Evolutionary conservation across 768 basidiomycete genomes (phyloP), one percentile per base, ranked within the genome.

Genomic region (Gloeopeniophorella convolvens): DNA sequence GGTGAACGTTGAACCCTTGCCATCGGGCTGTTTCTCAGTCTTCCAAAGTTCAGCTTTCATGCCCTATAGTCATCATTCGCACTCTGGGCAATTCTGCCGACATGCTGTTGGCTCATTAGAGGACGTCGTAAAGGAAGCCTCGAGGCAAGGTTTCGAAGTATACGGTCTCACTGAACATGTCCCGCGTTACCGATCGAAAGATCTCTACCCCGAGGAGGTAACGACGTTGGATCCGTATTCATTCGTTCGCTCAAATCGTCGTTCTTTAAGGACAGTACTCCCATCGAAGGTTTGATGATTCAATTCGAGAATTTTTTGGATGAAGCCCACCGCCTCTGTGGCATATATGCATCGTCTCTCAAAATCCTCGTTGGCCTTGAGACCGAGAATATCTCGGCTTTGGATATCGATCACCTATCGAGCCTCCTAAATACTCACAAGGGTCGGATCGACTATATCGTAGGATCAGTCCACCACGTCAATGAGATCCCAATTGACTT

Each of bases 151-250:
- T 0, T 98, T 98, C 63, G 70, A 77, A 51, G 72, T 86, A 0
- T 98, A 83, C 62, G 92, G 94, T 1, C 70, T 98, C 51, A 89
- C 85, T 4, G 96, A 98, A 68, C 96, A 98, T 66, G 85, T 85
- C 45, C 95, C 96, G 23, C 80, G 95, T 23, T 95, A 93, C 68
- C 76, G 90, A 50, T 50, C 59, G 2, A 65, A 75, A 28, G 93
- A 99, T 64, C 70, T 98, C 24, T 98, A 96, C 65, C 94, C 95
- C 16, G 96, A 98, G 72, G 96, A 99, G 81, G 93, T 94, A 63
- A 60, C 70, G 27, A 35, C 45, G 42, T 35, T 39, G 39, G 27
- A 35, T n/a, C 34, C 51, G 57, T 26, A 33, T 45, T 34, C 30
- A n/a, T n/a, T n/a, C 35, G 18, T 4, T 8, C 16, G 24, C 1